Percentiles rank a stretch among this genome's conserved stretches.
phyloP scores from a whole-genome alignment of 345 rosid species.

The Camelina neglecta region DNA sequence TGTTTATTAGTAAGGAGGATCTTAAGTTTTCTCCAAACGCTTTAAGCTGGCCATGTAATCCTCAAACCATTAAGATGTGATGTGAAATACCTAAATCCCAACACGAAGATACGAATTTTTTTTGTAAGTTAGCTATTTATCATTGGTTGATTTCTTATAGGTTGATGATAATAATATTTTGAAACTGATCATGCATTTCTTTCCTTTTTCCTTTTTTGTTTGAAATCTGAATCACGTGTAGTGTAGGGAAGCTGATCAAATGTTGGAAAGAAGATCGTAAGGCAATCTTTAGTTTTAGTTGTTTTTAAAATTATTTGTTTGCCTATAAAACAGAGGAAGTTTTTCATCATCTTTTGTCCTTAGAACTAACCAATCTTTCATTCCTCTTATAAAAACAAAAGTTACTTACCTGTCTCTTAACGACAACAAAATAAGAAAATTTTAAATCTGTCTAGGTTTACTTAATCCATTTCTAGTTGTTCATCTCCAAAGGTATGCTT shows the following conservation, averaged over 20 bases:
- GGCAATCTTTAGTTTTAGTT: conserved; percentile 37
- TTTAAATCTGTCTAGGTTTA: conserved; percentile 24
- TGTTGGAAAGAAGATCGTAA: conserved; percentile 37
- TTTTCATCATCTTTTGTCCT: conserved; percentile 52
- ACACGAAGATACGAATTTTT: background rate
- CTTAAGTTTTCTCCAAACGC: background rate
- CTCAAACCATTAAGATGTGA: background rate
- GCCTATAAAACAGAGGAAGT: conserved; percentile 37
- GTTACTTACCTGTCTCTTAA: conserved; percentile 48
- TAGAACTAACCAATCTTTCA: conserved; percentile 47
- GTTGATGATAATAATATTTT: background rate
- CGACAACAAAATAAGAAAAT: conserved; percentile 22
- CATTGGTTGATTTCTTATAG: conserved; percentile 16
- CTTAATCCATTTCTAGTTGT: conserved; percentile 38
- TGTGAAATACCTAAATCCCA: background rate
- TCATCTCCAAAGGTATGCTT: conserved; percentile 43
- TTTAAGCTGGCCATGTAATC: background rate
- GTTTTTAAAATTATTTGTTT: conserved; percentile 22
- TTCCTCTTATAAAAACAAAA: conserved; percentile 54
- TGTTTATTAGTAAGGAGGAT: background rate
- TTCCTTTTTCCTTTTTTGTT: background rate
- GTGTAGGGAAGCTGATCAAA: conserved; percentile 1
- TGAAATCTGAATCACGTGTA: conserved; percentile 28
- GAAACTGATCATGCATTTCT: background rate
- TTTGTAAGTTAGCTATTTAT: background rate